These are phyloP conservation scores for Afroboletus lepidellus DNA, from an alignment of 1,284 basidiomycete species.

Conservation along the genomic window DNA sequence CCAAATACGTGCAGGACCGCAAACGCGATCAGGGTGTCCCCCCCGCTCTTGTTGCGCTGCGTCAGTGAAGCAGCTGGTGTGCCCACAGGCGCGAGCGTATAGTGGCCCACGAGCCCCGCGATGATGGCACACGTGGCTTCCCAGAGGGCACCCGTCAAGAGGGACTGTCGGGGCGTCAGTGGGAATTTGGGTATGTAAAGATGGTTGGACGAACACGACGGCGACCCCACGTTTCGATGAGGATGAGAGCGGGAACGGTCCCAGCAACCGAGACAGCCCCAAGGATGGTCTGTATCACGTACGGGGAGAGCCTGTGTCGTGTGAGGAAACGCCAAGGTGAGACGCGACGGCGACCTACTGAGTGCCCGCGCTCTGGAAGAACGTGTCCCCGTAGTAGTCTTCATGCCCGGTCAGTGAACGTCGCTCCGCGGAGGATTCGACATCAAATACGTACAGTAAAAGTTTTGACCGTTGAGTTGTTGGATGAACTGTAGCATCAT, in stretches of 20 bases:
- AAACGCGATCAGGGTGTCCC: slow-evolving; percentile 54
- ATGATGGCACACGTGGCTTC: slow-evolving; percentile 65
- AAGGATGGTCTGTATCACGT: slow-evolving; percentile 70
- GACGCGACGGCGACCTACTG: slow-evolving; percentile 35
- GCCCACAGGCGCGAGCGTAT: slow-evolving; percentile 47
- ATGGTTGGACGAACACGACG: slow-evolving; percentile 52
- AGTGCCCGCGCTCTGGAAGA: slow-evolving; percentile 77
- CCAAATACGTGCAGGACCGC: slow-evolving; percentile 59
- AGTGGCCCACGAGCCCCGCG: slow-evolving; percentile 73
- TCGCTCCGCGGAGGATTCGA: too few species aligned
- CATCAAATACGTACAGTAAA: slow-evolving; percentile 52
- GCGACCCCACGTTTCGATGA: slow-evolving; percentile 68
- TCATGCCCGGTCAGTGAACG: not conserved
- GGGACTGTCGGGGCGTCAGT: slow-evolving; percentile 40
- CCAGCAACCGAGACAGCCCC: slow-evolving; percentile 67
- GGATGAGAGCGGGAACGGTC: slow-evolving; percentile 60
- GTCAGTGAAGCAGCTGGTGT: slow-evolving; percentile 42
- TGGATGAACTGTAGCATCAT: slow-evolving; percentile 84
- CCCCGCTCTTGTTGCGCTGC: slow-evolving; percentile 43
- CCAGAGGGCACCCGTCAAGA: slow-evolving; percentile 63
- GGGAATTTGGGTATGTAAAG: too few species aligned
- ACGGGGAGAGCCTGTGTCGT: slow-evolving; percentile 55
- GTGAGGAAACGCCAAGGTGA: not conserved
- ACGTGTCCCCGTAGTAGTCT: slow-evolving; percentile 82
- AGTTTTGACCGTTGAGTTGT: slow-evolving; percentile 74